Evolutionary conservation across 257 asterid genomes (phyloP), one percentile per base, ranked within the genome.

Genomic region (Haberlea rhodopensis): DNA sequence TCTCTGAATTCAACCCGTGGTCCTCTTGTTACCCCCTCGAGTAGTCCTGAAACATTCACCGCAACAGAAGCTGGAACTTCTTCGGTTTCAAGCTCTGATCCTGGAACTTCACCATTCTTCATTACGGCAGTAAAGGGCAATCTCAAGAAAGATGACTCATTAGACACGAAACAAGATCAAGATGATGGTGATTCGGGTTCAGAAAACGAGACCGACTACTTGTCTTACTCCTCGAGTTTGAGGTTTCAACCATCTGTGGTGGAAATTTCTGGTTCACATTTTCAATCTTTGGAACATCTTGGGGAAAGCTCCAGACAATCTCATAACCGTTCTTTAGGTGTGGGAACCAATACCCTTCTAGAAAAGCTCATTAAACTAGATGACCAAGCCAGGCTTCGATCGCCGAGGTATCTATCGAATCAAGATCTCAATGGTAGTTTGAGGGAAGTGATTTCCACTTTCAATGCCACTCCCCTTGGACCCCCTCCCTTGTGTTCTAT

Each of bases 401-500:
- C 91, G 3, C 94, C 97, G 6, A 83, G 90, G 76, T 84, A 66
- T 68, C 75, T 84, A 57, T 76, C 86, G n/a, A 83, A 78, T 65
- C 48, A 68, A n/a, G 95, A 86, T 22, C 86, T 74, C 75, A 82
- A 90, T 60, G 96, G 87, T 31, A 84, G 81, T 62, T 71, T 89
- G 68, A 83, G 97, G 75, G 97, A 90, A 63, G 95, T 82, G 10
- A 81, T 94, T 58, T 85, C 90, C 0, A 71, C 84, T 1, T 37
- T 37, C 18, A 68, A 90, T 58, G 62, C 74, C 1, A 84, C 77
- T 0, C 92, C 99, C 0, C 85, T 72, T 0, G 96, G 92, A 9
- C 87, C 99, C 13, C 99, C 99, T 34, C 99, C 99, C 0, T 71
- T 94, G 78, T 94, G 97, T 70, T 90, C 99, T 2, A 82, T 94